Conservation (phyloP, 306 rosid species). For the Cicer arietinum region DNA sequence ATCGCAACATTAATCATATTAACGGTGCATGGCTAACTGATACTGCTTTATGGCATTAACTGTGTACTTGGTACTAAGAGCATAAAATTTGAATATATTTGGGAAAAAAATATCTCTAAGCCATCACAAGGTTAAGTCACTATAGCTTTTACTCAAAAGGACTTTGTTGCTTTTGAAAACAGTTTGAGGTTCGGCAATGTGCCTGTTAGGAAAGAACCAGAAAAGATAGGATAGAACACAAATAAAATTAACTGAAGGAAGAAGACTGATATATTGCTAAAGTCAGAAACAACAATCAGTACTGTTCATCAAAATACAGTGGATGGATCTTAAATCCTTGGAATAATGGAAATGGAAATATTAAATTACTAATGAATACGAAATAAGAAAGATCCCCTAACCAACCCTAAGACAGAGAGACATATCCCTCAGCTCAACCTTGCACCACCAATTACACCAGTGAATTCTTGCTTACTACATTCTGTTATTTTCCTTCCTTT, state of each 20-base stretch:
- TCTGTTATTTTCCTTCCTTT: slow-evolving; percentile 7
- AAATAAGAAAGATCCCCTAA: not conserved
- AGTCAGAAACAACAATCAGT: slow-evolving; percentile 5
- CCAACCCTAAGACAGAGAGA: too few species aligned
- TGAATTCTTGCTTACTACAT: not conserved
- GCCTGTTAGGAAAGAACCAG: not conserved
- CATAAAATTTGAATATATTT: slow-evolving; percentile 14
- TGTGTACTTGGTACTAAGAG: slow-evolving; percentile 6
- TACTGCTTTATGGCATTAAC: not conserved
- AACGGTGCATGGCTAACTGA: slow-evolving; percentile 10
- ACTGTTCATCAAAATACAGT: not conserved
- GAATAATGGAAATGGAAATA: not conserved
- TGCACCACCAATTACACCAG: not conserved
- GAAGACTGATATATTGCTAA: not conserved
- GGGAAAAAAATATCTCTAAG: not conserved
- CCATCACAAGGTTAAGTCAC: not conserved
- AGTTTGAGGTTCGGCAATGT: not conserved
- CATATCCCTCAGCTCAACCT: not conserved
- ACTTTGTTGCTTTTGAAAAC: not conserved
- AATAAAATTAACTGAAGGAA: slow-evolving; percentile 7
- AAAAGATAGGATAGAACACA: slow-evolving; percentile 10
- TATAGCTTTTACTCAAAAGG: not conserved
- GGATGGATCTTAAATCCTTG: not conserved
- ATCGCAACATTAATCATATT: slow-evolving; percentile 29
- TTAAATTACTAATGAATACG: not conserved